These are phyloP conservation scores for Ensete glaucum DNA, from an alignment of 176 grass and related monocot genomes.

Conservation along the genomic window DNA sequence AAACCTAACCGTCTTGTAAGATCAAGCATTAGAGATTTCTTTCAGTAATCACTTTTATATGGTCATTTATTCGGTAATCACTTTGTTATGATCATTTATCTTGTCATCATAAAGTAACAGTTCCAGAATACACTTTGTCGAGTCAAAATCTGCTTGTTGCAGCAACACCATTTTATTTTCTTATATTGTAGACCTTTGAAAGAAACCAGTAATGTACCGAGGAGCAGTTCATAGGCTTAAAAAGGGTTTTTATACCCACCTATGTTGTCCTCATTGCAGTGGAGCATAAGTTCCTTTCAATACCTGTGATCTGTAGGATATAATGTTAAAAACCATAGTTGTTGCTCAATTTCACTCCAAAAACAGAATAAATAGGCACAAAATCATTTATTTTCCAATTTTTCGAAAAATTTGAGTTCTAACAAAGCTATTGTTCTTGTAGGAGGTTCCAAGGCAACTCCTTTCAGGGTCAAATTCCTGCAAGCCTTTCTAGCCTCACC, in stretches of 20 bases:
- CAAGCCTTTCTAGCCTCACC: constrained; percentile 46
- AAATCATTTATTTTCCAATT: too few species aligned
- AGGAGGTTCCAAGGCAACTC: constrained; percentile 85
- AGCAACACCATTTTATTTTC: background rate
- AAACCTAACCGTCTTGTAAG: constrained; percentile 39
- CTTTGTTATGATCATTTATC: background rate
- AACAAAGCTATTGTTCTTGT: constrained; percentile 16
- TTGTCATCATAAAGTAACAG: background rate
- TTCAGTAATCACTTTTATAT: background rate
- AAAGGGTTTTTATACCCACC: background rate
- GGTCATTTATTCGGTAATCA: background rate
- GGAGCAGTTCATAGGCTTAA: background rate
- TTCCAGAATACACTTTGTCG: background rate
- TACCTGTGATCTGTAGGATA: background rate
- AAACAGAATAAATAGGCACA: too few species aligned
- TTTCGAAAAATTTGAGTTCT: background rate
- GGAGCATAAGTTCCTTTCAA: too few species aligned
- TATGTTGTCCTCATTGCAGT: too few species aligned
- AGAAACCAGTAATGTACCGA: background rate
- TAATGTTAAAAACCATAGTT: background rate
- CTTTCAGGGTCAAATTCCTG: constrained; percentile 70
- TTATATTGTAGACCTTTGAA: background rate
- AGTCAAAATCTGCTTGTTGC: background rate
- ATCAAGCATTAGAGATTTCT: background rate
- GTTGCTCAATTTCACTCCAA: background rate